phyloP scores from a whole-genome alignment of 345 rosid genomes.

The Linum usitatissimum region DNA sequence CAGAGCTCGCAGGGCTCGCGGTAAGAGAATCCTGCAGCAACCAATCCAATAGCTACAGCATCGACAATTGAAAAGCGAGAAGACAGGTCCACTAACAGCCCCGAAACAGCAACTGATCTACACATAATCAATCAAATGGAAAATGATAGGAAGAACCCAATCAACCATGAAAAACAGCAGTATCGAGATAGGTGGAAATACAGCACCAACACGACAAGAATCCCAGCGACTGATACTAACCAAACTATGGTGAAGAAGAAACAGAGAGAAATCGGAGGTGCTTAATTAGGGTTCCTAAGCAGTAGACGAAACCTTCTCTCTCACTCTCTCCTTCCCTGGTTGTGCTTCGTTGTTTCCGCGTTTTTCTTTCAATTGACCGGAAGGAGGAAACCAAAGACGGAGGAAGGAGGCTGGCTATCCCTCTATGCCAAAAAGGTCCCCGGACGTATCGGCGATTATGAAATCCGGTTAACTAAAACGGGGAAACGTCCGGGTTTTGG shows the following conservation, averaged over 20 bases:
- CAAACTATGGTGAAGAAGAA: not conserved
- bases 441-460: conserved; percentile 74
- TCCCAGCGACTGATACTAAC: conserved; percentile 1
- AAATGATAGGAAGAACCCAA: conserved; percentile 10
- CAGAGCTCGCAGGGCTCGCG: conserved; percentile 6
- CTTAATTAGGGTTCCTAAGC: conserved; percentile 31
- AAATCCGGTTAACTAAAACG: conserved; percentile 42
- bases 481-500: conserved; percentile 61
- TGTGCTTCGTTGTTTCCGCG: not conserved
- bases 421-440: conserved; percentile 29
- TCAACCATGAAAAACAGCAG: conserved; percentile 9
- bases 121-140: conserved; percentile 8
- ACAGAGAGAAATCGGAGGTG: not conserved
- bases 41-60: conserved; percentile 21
- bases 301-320: not conserved
- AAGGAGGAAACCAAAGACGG: not conserved
- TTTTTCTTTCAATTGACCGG: conserved; percentile 23
- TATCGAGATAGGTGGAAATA: not conserved
- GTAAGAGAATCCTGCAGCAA: conserved; percentile 6
- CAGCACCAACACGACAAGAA: conserved; percentile 10
- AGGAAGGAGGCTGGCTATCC: too few relatives aligned
- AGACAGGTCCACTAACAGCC: conserved; percentile 14
- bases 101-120: conserved; percentile 37
- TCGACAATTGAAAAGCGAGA: conserved; percentile 11
- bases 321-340: not conserved